Evolutionary conservation across 2,329 filamentous ascomycete species (phyloP).

Genomic region (Colletotrichum sp.): DNA sequence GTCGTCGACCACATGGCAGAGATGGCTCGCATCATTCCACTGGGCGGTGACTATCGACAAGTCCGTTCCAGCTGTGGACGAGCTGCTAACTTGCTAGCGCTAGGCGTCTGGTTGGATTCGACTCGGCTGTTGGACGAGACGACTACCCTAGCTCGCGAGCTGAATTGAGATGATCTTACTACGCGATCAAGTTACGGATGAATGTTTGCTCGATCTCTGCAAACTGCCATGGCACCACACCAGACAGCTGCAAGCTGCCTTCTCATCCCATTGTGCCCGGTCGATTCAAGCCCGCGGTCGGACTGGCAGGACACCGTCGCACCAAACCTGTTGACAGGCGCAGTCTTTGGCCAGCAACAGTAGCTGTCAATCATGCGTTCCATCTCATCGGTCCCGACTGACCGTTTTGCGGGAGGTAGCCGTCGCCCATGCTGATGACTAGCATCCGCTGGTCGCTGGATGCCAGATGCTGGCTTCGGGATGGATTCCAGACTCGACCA

Average conservation of each 20-base stretch:
- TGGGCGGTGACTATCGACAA: constrained; percentile 6
- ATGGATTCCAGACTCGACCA: background rate
- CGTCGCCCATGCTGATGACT: background rate
- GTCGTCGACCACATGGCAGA: constrained; percentile 12
- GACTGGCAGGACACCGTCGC: background rate
- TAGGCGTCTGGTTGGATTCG: background rate
- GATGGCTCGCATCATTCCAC: background rate
- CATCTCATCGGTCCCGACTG: background rate
- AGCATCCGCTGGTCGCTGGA: background rate
- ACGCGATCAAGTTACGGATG: background rate
- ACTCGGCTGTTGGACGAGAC: background rate
- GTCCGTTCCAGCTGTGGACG: background rate
- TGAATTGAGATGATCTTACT: background rate
- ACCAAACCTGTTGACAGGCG: constrained; percentile 2
- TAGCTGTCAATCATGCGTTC: constrained; percentile 8
- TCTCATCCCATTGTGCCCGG: background rate
- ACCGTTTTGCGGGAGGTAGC: constrained; percentile 5
- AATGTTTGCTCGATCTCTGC: constrained; percentile 13
- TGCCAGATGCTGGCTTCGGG: background rate
- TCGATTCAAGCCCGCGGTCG: background rate
- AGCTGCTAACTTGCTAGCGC: background rate
- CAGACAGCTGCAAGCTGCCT: constrained; percentile 15
- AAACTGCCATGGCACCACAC: background rate
- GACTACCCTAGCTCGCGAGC: background rate
- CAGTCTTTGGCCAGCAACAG: background rate